phyloP scores from a whole-genome alignment of 2,329 filamentous ascomycete genomes.

The Penicillium sp. region DNA sequence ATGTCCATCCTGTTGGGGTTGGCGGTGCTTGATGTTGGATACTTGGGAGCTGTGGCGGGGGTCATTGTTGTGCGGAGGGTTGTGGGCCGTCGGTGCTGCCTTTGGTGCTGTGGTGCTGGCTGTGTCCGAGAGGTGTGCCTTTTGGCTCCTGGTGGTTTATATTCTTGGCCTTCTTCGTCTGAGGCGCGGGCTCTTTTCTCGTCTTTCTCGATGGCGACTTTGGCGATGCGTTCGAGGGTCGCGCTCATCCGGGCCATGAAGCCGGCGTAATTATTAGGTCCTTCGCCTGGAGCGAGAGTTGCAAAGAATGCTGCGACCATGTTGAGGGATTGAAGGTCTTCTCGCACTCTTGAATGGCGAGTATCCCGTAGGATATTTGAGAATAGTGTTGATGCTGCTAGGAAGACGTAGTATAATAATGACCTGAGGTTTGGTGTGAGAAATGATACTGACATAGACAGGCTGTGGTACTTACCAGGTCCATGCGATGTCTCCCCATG shows the following conservation, averaged over 20 bases:
- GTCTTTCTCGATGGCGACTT: slow-evolving; percentile 79
- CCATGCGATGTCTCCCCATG: slow-evolving; percentile 87
- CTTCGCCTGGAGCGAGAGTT: slow-evolving; percentile 73
- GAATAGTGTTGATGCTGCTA: slow-evolving; percentile 86
- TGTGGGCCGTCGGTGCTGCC: slow-evolving; percentile 8
- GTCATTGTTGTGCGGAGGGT: slow-evolving; percentile 9
- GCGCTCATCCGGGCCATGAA: slow-evolving; percentile 88
- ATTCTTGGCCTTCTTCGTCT: slow-evolving; percentile 26
- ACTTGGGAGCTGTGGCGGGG: neutral
- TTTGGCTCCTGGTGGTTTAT: slow-evolving; percentile 9
- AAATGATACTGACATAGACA: neutral
- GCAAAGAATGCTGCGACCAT: slow-evolving; percentile 85
- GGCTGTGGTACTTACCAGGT: slow-evolving; percentile 68
- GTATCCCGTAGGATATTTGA: slow-evolving; percentile 92
- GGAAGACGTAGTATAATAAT: slow-evolving; percentile 90
- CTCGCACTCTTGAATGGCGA: slow-evolving; percentile 73
- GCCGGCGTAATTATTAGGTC: slow-evolving; percentile 78
- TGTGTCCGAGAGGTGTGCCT: slow-evolving; percentile 27
- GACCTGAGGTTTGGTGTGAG: slow-evolving; percentile 53
- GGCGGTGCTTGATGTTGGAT: slow-evolving; percentile 9
- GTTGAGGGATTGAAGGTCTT: slow-evolving; percentile 82
- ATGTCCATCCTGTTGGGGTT: slow-evolving; percentile 9
- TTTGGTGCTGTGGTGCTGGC: slow-evolving; percentile 7
- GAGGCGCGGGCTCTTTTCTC: slow-evolving; percentile 58
- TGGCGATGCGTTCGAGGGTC: slow-evolving; percentile 89